Evolutionary conservation across 208 protist genomes (phyloP), one percentile per base, ranked within the genome.

Genomic region (Leishmania lainsoni): DNA sequence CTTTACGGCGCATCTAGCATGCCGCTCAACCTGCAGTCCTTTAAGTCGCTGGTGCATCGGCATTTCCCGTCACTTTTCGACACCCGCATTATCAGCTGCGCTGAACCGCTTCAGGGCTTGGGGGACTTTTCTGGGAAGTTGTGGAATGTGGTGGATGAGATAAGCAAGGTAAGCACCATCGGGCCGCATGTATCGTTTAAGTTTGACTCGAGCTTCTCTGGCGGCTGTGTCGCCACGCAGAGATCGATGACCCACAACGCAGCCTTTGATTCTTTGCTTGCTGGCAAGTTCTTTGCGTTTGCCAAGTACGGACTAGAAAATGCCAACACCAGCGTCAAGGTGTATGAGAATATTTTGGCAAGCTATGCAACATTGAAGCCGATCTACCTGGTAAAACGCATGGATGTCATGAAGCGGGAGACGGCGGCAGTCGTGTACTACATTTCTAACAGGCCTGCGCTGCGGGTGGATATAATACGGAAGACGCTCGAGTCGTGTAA

Each of bases 11-110:
- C 85, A 8, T 29, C 66, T 26, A 48, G 61, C 9, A 81, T 89
- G 71, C 90, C 90, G 32, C 8, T 56, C 10, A 83, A 83, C 6
- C 29, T 89, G 5, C 35, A 56, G 20, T 79, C 83, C 56, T 96
- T 96, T 78, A 94, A 96, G 79, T 45, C 39, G 0, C 1, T 81
- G 61, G 78, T 88, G 78, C 87, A 79, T 16, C 81, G 74, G 0
- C 83, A 88, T 51, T 92, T 96, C 72, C 92, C 92, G 0, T 70
- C 79, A 16, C 76, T 96, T 45, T 96, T 89, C 63, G 92, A 96
- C 78, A 94, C 92, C 52, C 87, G 91, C 65, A 74, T 89, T 2
- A 74, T 96, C n/a, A 80, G 83, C 14, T 89, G 84, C 73, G 76
- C 82, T 0, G 86, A 83, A 1, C 76, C 84, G 17, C 66, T 94